Base-by-base conservation (phyloP, 495 filamentous ascomycete species). In the Hypoxylon intermedium region DNA sequence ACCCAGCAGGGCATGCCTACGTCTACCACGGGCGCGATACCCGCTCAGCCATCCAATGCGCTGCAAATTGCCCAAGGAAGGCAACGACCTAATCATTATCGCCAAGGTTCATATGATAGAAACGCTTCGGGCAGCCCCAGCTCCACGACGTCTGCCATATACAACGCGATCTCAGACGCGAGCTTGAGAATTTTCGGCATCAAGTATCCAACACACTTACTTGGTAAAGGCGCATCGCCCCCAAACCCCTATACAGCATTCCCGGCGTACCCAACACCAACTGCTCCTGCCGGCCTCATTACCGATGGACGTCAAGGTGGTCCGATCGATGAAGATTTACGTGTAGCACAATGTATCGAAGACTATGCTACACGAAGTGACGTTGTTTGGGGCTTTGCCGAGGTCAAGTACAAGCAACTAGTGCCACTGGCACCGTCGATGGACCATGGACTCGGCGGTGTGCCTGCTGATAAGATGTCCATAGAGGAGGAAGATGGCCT, bases 391-490 rank as follows among this genome's bases (percentile, higher is more conserved):
- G 91, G 91, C 16, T 97, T 98, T 74, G 94, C 94, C 7, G 94
- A 98, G 73, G 93, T 98, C 58, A 98, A 98, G 75, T 97, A 93
- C 77, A 94, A 94, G 73, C 94, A 98, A 68, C 82, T 98, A 26
- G 83, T 98, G 9, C 94, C 94, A 4, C 72, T 94, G 19, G 86
- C 90, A 4, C 94, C 93, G 11, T 92, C 88, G 0, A 85, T 83
- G 61, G 84, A 88, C 41, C 82, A 85, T 60, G 86, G 85, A 7
- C 81, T 91, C 19, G 86, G 88, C 18, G 84, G 89, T 5, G 33
- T 75, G 12, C 67, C 72, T 1, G 68, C 69, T 21, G 76, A 80
- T 15, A 82, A 78, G 61, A 75, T 83, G 52, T 72, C 73, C 7
- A 61, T 58, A 31, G 73, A 79, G 18, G 82, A 84, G 9, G 87